Evolutionary conservation across 2,329 filamentous ascomycete species (phyloP).

Genomic region (Sporothrix inflata): DNA sequence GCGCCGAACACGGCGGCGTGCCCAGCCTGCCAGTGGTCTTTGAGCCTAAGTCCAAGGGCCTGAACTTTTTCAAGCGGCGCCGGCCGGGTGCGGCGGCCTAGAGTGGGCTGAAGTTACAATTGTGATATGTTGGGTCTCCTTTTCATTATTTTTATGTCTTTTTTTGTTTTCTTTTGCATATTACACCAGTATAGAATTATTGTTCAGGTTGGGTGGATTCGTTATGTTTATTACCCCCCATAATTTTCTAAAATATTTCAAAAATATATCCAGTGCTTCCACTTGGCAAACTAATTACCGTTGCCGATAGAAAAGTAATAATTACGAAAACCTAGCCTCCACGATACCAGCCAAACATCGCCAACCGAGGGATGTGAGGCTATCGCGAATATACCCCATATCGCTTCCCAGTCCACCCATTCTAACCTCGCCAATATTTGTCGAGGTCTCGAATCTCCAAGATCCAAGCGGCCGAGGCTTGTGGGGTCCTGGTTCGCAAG

Average conservation of each 20-base stretch:
- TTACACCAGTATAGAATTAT: background rate
- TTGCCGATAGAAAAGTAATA: too few species aligned
- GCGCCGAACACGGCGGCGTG: constrained; percentile 31
- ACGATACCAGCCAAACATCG: background rate
- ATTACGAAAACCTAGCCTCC: too few species aligned
- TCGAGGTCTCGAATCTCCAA: background rate
- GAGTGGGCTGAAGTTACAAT: too few species aligned
- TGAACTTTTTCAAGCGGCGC: constrained; percentile 16
- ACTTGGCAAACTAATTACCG: too few species aligned
- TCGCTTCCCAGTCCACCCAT: background rate
- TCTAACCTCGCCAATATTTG: background rate
- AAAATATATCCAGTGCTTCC: background rate
- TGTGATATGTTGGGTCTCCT: too few species aligned
- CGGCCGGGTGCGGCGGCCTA: background rate
- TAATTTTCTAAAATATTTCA: background rate
- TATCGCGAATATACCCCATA: background rate
- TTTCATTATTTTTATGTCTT: background rate
- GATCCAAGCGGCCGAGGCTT: constrained; percentile 8
- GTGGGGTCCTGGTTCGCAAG: background rate
- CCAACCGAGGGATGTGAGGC: constrained; percentile 4
- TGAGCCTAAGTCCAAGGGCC: background rate
- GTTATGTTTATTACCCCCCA: background rate
- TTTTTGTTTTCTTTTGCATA: background rate
- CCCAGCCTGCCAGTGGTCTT: constrained; percentile 14
- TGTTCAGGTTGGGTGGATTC: background rate